Evolutionary conservation across 1,284 basidiomycete species (phyloP).

Genomic region (Fomes fomentarius): DNA sequence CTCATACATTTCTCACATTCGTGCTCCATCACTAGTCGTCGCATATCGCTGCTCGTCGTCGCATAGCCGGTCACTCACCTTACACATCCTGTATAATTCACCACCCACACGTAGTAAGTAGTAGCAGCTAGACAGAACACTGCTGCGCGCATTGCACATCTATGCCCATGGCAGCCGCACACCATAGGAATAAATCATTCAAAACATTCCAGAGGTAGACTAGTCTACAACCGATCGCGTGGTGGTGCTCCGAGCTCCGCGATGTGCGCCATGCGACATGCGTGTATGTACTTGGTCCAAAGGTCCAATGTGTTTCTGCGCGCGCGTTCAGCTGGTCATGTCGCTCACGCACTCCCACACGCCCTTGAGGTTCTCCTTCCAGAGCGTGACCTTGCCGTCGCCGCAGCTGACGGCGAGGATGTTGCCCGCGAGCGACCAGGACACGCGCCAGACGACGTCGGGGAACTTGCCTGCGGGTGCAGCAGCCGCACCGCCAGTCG

Average conservation of each 20-base stretch:
- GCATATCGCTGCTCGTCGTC: too few relatives aligned
- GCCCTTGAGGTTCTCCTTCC: slow-evolving; percentile 97
- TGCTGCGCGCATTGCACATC: too few relatives aligned
- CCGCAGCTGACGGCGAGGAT: slow-evolving; percentile 97
- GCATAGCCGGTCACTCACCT: too few relatives aligned
- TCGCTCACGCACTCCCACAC: slow-evolving; percentile 97
- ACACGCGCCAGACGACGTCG: slow-evolving; percentile 96
- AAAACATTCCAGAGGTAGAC: neutral
- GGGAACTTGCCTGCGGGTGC: slow-evolving; percentile 79
- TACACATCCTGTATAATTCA: too few relatives aligned
- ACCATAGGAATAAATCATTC: slow-evolving; percentile 4
- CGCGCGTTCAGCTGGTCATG: slow-evolving; percentile 81
- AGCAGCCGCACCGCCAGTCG: slow-evolving; percentile 38
- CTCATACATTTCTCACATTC: neutral
- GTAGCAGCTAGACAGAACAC: too few relatives aligned
- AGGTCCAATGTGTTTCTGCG: neutral
- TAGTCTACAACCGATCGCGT: neutral
- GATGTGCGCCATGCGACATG: neutral
- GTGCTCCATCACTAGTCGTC: too few relatives aligned
- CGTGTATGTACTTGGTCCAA: neutral
- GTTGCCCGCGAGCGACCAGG: slow-evolving; percentile 97
- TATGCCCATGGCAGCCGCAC: neutral
- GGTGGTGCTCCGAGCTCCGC: neutral
- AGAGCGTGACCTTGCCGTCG: slow-evolving; percentile 96
- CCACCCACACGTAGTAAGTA: too few relatives aligned